Conservation (phyloP, 2,329 filamentous ascomycete genomes). For the Alternaria infectoria region DNA sequence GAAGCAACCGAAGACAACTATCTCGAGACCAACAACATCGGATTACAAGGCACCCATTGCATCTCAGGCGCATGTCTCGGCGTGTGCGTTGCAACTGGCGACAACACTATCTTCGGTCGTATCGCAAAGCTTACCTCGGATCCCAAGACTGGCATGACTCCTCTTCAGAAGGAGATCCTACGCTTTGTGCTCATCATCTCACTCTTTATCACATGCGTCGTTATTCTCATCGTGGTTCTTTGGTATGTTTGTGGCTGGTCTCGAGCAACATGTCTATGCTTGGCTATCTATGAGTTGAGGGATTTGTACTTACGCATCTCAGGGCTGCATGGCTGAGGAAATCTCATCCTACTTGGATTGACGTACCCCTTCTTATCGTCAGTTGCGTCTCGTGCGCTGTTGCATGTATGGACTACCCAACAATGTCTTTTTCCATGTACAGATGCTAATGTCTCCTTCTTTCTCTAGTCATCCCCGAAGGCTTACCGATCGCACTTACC, state of each 20-base stretch:
- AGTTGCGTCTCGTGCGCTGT: slow-evolving; percentile 69
- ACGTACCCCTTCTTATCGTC: slow-evolving; percentile 73
- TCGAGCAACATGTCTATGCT: neutral
- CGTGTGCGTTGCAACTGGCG: slow-evolving; percentile 74
- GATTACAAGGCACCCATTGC: slow-evolving; percentile 80
- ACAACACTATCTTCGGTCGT: slow-evolving; percentile 75
- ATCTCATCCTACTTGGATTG: slow-evolving; percentile 72
- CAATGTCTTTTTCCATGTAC: neutral
- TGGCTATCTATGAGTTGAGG: neutral
- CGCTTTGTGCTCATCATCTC: slow-evolving; percentile 76
- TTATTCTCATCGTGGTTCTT: slow-evolving; percentile 68
- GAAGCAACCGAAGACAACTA: slow-evolving; percentile 73
- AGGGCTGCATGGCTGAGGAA: slow-evolving; percentile 74
- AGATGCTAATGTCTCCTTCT: neutral
- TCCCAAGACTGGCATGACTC: slow-evolving; percentile 70
- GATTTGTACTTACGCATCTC: slow-evolving; percentile 13
- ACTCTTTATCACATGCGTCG: slow-evolving; percentile 69
- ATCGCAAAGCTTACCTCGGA: slow-evolving; percentile 75
- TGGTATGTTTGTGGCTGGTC: slow-evolving; percentile 57
- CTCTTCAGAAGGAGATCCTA: slow-evolving; percentile 74
- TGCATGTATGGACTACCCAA: slow-evolving; percentile 12
- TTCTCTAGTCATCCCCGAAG: slow-evolving; percentile 68
- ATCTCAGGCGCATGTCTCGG: slow-evolving; percentile 71
- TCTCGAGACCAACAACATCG: slow-evolving; percentile 77
- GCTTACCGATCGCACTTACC: slow-evolving; percentile 45